Conservation (phyloP, 768 basidiomycete genomes). For the Pholiota conissans region DNA sequence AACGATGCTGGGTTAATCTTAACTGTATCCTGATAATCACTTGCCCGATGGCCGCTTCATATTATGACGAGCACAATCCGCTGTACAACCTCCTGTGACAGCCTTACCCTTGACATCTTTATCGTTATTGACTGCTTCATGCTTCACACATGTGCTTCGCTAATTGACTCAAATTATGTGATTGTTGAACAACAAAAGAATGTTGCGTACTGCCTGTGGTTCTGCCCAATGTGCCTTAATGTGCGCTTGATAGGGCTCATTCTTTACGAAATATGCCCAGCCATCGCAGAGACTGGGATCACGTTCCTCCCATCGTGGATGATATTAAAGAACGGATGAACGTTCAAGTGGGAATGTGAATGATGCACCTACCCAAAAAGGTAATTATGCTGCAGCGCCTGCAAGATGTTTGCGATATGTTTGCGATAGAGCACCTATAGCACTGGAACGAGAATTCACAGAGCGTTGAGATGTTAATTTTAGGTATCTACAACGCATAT, state of each 20-base stretch:
- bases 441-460: too few species aligned
- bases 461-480: too few species aligned
- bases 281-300: constrained; percentile 30
- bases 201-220: constrained; percentile 21
- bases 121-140: constrained; percentile 17
- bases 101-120: constrained; percentile 12
- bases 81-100: constrained; percentile 22
- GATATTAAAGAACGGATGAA: too few species aligned
- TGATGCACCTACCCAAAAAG: too few species aligned
- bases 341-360: too few species aligned
- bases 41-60: constrained; percentile 21
- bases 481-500: too few species aligned
- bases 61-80: constrained; percentile 26
- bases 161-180: background rate
- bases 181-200: background rate
- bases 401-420: too few species aligned
- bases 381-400: too few species aligned
- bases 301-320: too few species aligned
- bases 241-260: constrained; percentile 23
- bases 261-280: constrained; percentile 27
- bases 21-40: too few species aligned
- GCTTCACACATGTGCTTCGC: constrained; percentile 17
- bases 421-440: too few species aligned
- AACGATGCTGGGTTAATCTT: too few species aligned
- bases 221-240: constrained; percentile 20